Conservation (phyloP, 139 green algal species). For the Pleodorina starrii region DNA sequence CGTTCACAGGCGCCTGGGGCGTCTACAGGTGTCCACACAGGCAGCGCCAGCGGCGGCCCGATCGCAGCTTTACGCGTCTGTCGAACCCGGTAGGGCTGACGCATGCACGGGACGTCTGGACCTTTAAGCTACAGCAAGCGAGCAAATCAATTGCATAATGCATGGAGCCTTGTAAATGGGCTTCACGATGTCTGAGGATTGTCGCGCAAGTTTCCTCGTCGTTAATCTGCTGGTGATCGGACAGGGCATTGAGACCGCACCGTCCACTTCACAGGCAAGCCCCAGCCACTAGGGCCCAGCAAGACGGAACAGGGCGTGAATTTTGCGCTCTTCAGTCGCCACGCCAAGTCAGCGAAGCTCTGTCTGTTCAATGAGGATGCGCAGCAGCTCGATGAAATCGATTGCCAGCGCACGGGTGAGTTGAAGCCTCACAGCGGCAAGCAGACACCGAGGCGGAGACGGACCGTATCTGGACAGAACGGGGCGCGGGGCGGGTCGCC, state of each 20-base stretch:
- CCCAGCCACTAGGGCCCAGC: slow-evolving; percentile 84
- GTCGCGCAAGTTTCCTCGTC: too few species aligned
- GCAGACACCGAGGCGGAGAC: too few species aligned
- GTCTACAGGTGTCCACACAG: neutral
- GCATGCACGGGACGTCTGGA: slow-evolving; percentile 3
- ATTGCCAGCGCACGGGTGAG: slow-evolving; percentile 55
- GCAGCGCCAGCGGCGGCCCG: neutral
- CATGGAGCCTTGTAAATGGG: too few species aligned
- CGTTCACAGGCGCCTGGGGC: neutral
- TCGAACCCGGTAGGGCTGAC: slow-evolving; percentile 9
- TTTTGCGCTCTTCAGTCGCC: slow-evolving; percentile 84
- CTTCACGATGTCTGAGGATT: too few species aligned
- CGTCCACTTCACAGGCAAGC: slow-evolving; percentile 61
- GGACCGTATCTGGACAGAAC: too few species aligned
- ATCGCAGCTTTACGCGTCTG: neutral
- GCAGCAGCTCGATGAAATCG: slow-evolving; percentile 62
- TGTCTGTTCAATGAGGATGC: slow-evolving; percentile 71
- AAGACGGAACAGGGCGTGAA: slow-evolving; percentile 73
- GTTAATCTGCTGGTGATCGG: too few species aligned
- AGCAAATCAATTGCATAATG: too few species aligned
- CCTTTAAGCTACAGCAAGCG: too few species aligned
- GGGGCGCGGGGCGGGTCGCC: too few species aligned
- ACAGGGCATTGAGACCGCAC: too few species aligned
- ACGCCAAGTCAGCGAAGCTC: slow-evolving; percentile 79
- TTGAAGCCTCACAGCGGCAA: too few species aligned